Evolutionary conservation across 1,284 basidiomycete species (phyloP).

Genomic region (Irpex sp.): DNA sequence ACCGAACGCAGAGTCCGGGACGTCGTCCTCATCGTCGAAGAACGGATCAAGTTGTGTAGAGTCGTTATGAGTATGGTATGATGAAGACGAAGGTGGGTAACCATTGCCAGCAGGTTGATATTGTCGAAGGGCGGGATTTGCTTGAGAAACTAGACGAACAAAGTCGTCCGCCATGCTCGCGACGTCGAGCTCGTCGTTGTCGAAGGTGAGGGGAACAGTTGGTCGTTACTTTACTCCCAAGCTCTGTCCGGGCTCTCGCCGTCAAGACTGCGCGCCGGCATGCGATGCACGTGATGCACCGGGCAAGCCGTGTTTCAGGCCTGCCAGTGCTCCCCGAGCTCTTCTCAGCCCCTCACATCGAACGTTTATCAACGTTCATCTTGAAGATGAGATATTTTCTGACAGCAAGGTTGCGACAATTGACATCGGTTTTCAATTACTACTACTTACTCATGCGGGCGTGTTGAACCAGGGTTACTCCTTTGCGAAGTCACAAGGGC

Average conservation of each 20-base stretch:
- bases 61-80: constrained; percentile 11
- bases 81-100: constrained; percentile 48
- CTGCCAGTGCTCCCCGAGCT: background rate
- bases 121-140: constrained; percentile 62
- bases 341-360: no score
- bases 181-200: constrained; percentile 10
- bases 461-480: no score
- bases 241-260: background rate
- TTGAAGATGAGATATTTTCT: no score
- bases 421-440: no score
- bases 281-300: background rate
- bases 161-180: constrained; percentile 67
- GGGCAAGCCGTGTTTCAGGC: background rate
- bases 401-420: no score
- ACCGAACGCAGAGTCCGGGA: constrained; percentile 64
- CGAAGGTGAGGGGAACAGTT: constrained; percentile 9
- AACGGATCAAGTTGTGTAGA: constrained; percentile 67
- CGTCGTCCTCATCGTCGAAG: constrained; percentile 69
- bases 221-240: background rate
- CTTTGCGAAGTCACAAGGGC: no score
- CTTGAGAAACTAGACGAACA: constrained; percentile 64
- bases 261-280: background rate
- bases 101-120: constrained; percentile 56
- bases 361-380: no score
- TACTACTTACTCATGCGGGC: no score